Evolutionary conservation across 2,329 filamentous ascomycete genomes (phyloP).

Genomic region (Aspergillus fischeri): DNA sequence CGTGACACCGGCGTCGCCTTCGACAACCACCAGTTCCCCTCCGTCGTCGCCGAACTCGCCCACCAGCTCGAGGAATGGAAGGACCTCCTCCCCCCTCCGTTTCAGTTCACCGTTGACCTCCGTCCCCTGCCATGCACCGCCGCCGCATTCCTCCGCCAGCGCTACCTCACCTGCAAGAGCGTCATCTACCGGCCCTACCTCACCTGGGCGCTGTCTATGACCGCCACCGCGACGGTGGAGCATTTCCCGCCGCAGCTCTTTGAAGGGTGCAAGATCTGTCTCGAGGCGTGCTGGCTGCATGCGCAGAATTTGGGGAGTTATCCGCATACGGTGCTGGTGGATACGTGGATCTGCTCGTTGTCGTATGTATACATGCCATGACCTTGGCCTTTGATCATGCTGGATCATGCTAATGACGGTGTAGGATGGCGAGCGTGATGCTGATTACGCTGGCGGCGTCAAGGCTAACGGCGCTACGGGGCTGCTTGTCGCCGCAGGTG

Average conservation of each 20-base stretch:
- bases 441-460: conserved; percentile 47
- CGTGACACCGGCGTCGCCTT: conserved; percentile 43
- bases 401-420: too few species aligned
- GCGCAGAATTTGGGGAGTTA: conserved; percentile 48
- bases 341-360: conserved; percentile 54
- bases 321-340: conserved; percentile 49
- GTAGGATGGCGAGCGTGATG: conserved; percentile 49
- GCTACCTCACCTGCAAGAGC: conserved; percentile 50
- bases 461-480: conserved; percentile 35
- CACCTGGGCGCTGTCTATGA: conserved; percentile 47
- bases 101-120: conserved; percentile 33
- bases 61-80: conserved; percentile 35
- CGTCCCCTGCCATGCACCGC: conserved; percentile 36
- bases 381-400: too few species aligned
- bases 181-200: conserved; percentile 53
- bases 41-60: conserved; percentile 40
- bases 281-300: conserved; percentile 48
- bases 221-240: conserved; percentile 21
- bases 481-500: conserved; percentile 38
- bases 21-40: conserved; percentile 45
- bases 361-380: conserved; percentile 33
- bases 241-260: conserved; percentile 32
- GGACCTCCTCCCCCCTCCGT: conserved; percentile 24
- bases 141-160: conserved; percentile 48
- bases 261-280: conserved; percentile 43